phyloP scores from a whole-genome alignment of 495 filamentous ascomycete species.

The Penicillium longicatenatum region DNA sequence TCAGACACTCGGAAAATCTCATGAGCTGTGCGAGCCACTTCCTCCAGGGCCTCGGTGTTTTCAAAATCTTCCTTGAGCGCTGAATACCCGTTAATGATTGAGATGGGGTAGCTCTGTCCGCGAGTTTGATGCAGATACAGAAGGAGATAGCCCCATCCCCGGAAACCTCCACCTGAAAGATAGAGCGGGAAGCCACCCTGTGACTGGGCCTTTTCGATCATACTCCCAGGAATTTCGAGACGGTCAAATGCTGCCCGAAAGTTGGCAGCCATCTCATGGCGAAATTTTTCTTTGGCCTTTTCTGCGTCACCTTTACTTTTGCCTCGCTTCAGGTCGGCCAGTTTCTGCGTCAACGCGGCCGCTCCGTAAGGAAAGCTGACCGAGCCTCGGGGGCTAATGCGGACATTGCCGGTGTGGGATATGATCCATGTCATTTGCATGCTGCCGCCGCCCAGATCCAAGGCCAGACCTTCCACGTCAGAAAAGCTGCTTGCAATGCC shows the following conservation, averaged over 20 bases:
- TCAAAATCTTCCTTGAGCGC: conserved; percentile 63
- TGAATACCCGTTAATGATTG: conserved; percentile 79
- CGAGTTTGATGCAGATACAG: conserved; percentile 61
- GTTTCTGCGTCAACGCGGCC: conserved; percentile 67
- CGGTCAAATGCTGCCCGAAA: conserved; percentile 63
- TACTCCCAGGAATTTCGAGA: conserved; percentile 55
- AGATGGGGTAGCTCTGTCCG: conserved; percentile 77
- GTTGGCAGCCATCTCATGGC: conserved; percentile 56
- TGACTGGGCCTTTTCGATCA: conserved; percentile 43
- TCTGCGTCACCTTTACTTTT: conserved; percentile 31
- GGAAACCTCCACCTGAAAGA: conserved; percentile 87
- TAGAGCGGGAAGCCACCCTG: conserved; percentile 67
- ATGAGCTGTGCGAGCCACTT: conserved; percentile 43
- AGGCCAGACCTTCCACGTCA: conserved; percentile 68
- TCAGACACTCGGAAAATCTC: conserved; percentile 81
- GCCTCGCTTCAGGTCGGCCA: conserved; percentile 50
- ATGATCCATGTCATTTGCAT: conserved; percentile 88
- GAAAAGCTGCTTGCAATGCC: conserved; percentile 78
- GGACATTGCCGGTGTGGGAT: conserved; percentile 52
- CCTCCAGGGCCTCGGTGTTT: conserved; percentile 59
- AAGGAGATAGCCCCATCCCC: conserved; percentile 86
- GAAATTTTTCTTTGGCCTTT: conserved; percentile 42
- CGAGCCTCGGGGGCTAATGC: conserved; percentile 49
- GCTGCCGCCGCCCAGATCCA: conserved; percentile 90
- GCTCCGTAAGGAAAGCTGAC: conserved; percentile 82